Evolutionary conservation across 2,329 filamentous ascomycete genomes (phyloP).

Genomic region (Clonostachys sp.): DNA sequence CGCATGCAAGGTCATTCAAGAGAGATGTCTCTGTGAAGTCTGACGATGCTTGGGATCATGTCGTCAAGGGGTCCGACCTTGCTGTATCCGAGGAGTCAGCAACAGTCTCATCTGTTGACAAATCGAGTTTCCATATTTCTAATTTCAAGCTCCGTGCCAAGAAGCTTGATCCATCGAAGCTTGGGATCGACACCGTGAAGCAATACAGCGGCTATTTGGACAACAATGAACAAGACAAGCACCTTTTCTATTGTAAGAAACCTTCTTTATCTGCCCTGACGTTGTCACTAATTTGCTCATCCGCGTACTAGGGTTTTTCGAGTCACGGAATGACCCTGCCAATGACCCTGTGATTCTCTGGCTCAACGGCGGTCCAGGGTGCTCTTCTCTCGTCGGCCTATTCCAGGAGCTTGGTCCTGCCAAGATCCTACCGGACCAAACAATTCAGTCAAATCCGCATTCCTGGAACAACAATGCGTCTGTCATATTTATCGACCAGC

Average conservation of each 20-base stretch:
- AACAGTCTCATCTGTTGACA: conserved; percentile 44
- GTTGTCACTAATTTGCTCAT: background rate
- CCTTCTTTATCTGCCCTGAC: too few species aligned
- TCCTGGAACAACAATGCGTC: conserved; percentile 98
- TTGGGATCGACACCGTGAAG: conserved; percentile 90
- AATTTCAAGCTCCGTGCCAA: conserved; percentile 86
- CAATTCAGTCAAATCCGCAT: conserved; percentile 79
- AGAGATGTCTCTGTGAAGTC: background rate
- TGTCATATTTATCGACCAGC: conserved; percentile 98
- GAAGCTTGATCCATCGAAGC: conserved; percentile 77
- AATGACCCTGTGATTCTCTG: conserved; percentile 94
- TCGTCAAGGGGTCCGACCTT: conserved; percentile 74
- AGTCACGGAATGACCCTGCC: conserved; percentile 64
- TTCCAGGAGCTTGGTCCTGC: conserved; percentile 92
- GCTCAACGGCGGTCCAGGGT: conserved; percentile 94
- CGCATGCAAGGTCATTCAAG: too few species aligned
- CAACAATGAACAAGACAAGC: conserved; percentile 94
- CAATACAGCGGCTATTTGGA: conserved; percentile 98
- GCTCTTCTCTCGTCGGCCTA: conserved; percentile 91
- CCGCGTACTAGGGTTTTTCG: background rate
- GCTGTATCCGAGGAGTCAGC: conserved; percentile 66
- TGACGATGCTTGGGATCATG: conserved; percentile 72
- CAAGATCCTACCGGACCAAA: conserved; percentile 53
- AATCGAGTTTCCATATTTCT: conserved; percentile 53
- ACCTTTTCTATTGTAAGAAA: conserved; percentile 91